Evolutionary conservation across 257 asterid species (phyloP).

Genomic region (Perilla frutescens): DNA sequence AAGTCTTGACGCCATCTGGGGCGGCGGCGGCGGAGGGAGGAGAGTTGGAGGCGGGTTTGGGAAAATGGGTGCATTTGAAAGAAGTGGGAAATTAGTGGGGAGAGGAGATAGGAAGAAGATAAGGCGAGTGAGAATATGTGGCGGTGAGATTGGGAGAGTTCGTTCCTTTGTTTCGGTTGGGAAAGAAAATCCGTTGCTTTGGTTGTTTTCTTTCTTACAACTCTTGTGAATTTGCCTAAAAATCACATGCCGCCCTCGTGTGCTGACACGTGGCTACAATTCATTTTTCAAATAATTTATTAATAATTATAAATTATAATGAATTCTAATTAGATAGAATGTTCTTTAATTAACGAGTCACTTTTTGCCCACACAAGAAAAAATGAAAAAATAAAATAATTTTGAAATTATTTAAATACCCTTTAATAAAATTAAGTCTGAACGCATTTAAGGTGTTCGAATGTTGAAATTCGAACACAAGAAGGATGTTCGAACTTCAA

Average conservation of each 20-base stretch:
- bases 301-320: no score
- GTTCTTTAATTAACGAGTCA: no score
- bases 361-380: no score
- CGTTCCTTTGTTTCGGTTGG: not conserved
- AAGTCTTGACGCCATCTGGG: conserved; percentile 73
- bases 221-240: conserved; percentile 27
- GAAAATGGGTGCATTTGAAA: conserved; percentile 47
- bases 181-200: conserved; percentile 35
- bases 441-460: no score
- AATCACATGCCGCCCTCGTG: not conserved
- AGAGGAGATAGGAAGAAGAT: conserved; percentile 49
- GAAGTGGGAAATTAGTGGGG: conserved; percentile 42
- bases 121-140: conserved; percentile 75
- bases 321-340: no score
- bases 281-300: not conserved
- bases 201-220: conserved; percentile 14
- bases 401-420: no score
- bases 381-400: no score
- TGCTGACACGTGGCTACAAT: conserved; percentile 34
- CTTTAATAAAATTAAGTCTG: no score
- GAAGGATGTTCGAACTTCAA: no score
- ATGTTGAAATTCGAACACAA: no score
- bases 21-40: conserved; percentile 34
- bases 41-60: conserved; percentile 31
- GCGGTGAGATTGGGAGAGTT: conserved; percentile 53